Evolutionary conservation across 2,329 filamentous ascomycete genomes (phyloP).

Genomic region (Trichoderma gracile): DNA sequence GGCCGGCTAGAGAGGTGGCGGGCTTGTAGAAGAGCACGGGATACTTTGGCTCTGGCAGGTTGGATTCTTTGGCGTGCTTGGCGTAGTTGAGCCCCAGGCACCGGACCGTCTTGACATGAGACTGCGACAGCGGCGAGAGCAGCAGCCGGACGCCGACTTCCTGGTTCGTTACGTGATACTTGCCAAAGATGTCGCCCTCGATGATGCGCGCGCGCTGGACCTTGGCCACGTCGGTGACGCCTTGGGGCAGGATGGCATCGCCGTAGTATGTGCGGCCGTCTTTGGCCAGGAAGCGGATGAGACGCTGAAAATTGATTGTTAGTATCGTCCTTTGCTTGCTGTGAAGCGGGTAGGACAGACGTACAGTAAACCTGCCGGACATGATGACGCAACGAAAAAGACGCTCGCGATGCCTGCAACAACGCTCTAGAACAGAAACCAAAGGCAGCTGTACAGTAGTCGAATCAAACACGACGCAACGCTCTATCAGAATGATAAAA

Average conservation of each 20-base stretch:
- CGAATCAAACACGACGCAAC: too few relatives aligned
- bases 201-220: constrained; percentile 63
- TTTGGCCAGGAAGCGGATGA: constrained; percentile 71
- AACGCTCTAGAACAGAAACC: neutral
- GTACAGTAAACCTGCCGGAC: constrained; percentile 23
- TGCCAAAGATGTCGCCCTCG: constrained; percentile 65
- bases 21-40: constrained; percentile 71
- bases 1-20: constrained; percentile 63
- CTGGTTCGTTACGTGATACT: constrained; percentile 63
- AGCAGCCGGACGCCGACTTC: constrained; percentile 57
- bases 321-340: neutral
- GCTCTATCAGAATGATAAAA: neutral
- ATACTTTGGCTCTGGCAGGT: constrained; percentile 67
- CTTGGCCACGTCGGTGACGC: constrained; percentile 61
- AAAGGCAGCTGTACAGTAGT: too few relatives aligned
- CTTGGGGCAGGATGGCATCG: constrained; percentile 67
- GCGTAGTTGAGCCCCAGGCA: constrained; percentile 73
- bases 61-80: constrained; percentile 68
- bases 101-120: constrained; percentile 66
- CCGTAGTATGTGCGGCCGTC: constrained; percentile 72
- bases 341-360: neutral
- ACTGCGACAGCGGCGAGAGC: constrained; percentile 62
- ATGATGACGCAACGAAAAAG: neutral
- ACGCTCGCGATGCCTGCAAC: neutral
- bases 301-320: constrained; percentile 56